phyloP scores from a whole-genome alignment of 1,284 basidiomycete genomes.

The Amylostereum areolatum region DNA sequence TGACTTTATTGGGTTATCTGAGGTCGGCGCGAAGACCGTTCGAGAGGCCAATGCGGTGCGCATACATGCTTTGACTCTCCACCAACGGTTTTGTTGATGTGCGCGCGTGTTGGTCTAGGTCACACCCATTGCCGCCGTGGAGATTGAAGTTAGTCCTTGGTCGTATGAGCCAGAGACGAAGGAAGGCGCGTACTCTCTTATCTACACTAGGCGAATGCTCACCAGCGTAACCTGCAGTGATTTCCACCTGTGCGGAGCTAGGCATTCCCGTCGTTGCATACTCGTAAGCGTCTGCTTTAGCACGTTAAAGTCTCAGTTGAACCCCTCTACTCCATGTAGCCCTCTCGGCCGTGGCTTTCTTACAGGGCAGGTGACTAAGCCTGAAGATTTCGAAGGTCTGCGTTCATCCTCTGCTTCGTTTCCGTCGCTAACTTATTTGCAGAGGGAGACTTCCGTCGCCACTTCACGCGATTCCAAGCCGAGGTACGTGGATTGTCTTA shows the following conservation, averaged over 20 bases:
- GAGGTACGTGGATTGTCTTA: constrained; percentile 16
- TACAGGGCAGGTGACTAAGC: constrained; percentile 32
- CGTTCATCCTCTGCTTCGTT: too few species aligned
- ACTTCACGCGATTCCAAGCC: constrained; percentile 28
- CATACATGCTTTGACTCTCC: too few species aligned
- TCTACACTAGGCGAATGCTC: too few species aligned
- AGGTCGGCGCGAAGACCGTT: constrained; percentile 32
- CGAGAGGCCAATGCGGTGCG: constrained; percentile 28
- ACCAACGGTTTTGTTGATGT: too few species aligned
- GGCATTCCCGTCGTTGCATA: constrained; percentile 50
- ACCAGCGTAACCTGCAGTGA: constrained; percentile 14
- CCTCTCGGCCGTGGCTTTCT: constrained; percentile 53
- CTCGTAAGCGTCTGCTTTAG: constrained; percentile 14
- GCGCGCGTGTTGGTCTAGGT: constrained; percentile 13
- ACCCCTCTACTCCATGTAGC: too few species aligned
- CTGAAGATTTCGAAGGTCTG: too few species aligned
- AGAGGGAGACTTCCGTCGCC: constrained; percentile 30
- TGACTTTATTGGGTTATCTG: constrained; percentile 33
- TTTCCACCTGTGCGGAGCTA: constrained; percentile 33
- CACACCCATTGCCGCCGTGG: constrained; percentile 37
- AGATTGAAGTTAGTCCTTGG: constrained; percentile 50
- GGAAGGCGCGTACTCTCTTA: constrained; percentile 21
- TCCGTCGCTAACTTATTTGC: too few species aligned
- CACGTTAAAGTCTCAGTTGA: too few species aligned
- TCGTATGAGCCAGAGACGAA: constrained; percentile 39